These are phyloP conservation scores for Zygosaccharomyces bailii DNA, from an alignment of 805 yeast genomes.

Conservation along the genomic window DNA sequence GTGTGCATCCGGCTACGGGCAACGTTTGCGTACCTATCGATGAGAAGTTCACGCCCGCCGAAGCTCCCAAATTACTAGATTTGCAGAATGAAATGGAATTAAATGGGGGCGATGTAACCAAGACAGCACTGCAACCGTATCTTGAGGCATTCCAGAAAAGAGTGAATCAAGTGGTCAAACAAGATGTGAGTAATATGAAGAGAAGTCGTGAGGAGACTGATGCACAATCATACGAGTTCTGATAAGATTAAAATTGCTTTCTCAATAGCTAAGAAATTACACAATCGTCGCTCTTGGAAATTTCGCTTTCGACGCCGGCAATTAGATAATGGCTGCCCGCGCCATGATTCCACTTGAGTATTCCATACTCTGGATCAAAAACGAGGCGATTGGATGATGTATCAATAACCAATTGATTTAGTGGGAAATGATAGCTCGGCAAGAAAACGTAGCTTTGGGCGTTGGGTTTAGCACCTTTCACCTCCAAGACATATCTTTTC, in stretches of 20 bases:
- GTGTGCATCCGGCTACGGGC: conserved; percentile 95
- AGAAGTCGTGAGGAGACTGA: conserved; percentile 37
- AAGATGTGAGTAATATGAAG: conserved; percentile 43
- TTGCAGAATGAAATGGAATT: conserved; percentile 62
- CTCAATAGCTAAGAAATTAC: conserved; percentile 11
- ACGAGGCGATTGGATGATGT: conserved; percentile 56
- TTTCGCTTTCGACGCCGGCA: conserved; percentile 15
- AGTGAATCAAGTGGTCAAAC: conserved; percentile 54
- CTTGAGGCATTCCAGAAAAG: conserved; percentile 62
- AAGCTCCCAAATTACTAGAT: conserved; percentile 69
- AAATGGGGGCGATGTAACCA: conserved; percentile 45
- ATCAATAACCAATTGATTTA: conserved; percentile 45
- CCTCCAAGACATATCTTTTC: conserved; percentile 46
- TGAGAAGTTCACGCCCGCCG: conserved; percentile 62
- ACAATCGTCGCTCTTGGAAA: conserved; percentile 12
- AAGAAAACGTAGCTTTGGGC: conserved; percentile 53
- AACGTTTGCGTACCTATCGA: conserved; percentile 84
- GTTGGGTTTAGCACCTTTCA: conserved; percentile 29
- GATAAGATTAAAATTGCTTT: not conserved
- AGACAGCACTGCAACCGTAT: conserved; percentile 68
- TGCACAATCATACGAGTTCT: not conserved
- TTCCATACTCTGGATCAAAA: conserved; percentile 49
- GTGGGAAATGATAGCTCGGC: conserved; percentile 69
- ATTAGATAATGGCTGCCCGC: conserved; percentile 39
- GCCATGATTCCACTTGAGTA: conserved; percentile 70